A percentile compares a stretch with the other conserved stretches of the same genome.
These are phyloP conservation scores for Hyphopichia buzzinii DNA, from an alignment of 1,139 yeast genomes.

Conservation along the genomic window DNA sequence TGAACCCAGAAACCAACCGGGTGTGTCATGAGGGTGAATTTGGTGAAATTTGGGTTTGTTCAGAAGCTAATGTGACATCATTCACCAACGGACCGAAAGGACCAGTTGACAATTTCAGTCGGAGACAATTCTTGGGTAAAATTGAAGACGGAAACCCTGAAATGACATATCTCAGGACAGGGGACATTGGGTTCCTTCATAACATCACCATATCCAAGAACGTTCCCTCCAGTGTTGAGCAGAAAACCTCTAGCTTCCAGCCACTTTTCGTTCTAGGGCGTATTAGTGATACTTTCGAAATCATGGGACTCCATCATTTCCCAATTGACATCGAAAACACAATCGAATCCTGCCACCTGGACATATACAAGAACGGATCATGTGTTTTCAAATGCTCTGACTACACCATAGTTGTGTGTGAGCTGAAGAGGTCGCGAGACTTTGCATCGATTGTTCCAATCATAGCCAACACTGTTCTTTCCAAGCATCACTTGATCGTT, in stretches of 20 bases:
- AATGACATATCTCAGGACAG: slow-evolving; percentile 76
- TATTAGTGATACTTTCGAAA: slow-evolving; percentile 86
- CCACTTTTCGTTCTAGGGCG: slow-evolving; percentile 83
- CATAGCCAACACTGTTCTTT: slow-evolving; percentile 72
- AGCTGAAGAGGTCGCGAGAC: slow-evolving; percentile 50
- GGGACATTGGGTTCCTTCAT: slow-evolving; percentile 90
- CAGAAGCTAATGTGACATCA: slow-evolving; percentile 74
- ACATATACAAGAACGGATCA: slow-evolving; percentile 55
- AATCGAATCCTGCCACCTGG: slow-evolving; percentile 63
- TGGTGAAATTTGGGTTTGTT: slow-evolving; percentile 96
- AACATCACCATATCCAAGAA: slow-evolving; percentile 55
- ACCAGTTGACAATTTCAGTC: slow-evolving; percentile 38
- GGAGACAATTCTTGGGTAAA: slow-evolving; percentile 52
- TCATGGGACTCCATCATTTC: slow-evolving; percentile 87
- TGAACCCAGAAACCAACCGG: slow-evolving; percentile 83
- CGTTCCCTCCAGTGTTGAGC: slow-evolving; percentile 9
- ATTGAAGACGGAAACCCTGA: slow-evolving; percentile 62
- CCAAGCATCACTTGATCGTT: slow-evolving; percentile 79
- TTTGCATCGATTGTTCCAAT: slow-evolving; percentile 80
- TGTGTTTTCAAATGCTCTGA: slow-evolving; percentile 85
- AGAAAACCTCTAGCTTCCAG: slow-evolving; percentile 52
- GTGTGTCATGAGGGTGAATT: slow-evolving; percentile 89
- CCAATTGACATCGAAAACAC: slow-evolving; percentile 81
- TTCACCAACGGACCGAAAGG: slow-evolving; percentile 59
- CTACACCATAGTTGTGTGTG: slow-evolving; percentile 75